Percentiles rank a stretch among this genome's conserved stretches.
Conservation (phyloP, 2,329 filamentous ascomycete genomes). For the Meredithiella fracta region DNA sequence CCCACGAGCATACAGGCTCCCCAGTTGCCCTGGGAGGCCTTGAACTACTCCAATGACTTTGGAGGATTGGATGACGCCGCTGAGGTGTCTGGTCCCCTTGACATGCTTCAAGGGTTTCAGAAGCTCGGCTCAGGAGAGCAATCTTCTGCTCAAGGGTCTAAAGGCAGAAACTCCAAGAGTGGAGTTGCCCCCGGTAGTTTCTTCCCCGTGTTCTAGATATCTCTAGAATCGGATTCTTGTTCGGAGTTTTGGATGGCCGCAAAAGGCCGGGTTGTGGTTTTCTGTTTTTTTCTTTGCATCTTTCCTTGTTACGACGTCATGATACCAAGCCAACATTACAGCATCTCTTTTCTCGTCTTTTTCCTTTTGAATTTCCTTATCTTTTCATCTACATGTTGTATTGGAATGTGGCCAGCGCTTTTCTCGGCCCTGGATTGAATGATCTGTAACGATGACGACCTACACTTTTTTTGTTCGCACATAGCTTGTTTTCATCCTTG, state of each 20-base stretch:
- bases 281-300: slow-evolving; percentile 18
- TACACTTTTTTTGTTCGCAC: slow-evolving; percentile 3
- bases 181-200: slow-evolving; percentile 18
- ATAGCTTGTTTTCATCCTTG: slow-evolving; percentile 6
- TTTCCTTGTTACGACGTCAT: slow-evolving; percentile 21
- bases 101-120: slow-evolving; percentile 60
- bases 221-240: background rate
- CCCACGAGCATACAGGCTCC: slow-evolving; percentile 21
- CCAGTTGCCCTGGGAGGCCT: slow-evolving; percentile 25
- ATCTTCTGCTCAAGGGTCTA: slow-evolving; percentile 20
- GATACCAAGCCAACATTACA: slow-evolving; percentile 8
- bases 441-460: slow-evolving; percentile 10
- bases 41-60: slow-evolving; percentile 26
- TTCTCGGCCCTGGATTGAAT: slow-evolving; percentile 1
- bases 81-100: slow-evolving; percentile 41
- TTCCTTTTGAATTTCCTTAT: slow-evolving; percentile 7
- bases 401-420: background rate
- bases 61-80: slow-evolving; percentile 21
- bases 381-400: slow-evolving; percentile 10
- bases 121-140: slow-evolving; percentile 42
- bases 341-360: slow-evolving; percentile 10
- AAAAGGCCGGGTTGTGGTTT: background rate
- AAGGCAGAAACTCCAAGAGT: slow-evolving; percentile 16
- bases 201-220: slow-evolving; percentile 9
- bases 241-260: background rate